phyloP scores from a whole-genome alignment of 495 filamentous ascomycete genomes.

The Chaetomium fimeti region DNA sequence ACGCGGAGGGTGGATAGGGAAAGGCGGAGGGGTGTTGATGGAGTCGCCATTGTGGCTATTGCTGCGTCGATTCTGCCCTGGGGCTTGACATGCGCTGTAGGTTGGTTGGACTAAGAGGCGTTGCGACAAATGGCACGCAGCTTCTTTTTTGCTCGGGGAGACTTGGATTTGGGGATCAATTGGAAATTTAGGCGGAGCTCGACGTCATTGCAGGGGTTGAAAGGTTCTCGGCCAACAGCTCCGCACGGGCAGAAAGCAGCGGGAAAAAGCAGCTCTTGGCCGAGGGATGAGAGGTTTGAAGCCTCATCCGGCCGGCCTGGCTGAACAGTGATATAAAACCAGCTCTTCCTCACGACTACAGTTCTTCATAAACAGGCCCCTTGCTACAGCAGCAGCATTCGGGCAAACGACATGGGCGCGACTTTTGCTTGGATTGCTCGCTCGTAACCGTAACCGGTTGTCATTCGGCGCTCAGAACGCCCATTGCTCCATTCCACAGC shows the following conservation, averaged over 20 bases:
- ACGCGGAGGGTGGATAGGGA: slow-evolving; percentile 6
- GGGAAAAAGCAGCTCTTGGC: neutral
- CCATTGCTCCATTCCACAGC: slow-evolving; percentile 16
- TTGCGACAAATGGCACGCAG: neutral
- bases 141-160: neutral
- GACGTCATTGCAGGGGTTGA: slow-evolving; percentile 31
- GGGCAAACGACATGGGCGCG: slow-evolving; percentile 9
- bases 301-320: no score
- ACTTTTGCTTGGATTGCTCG: slow-evolving; percentile 25
- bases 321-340: neutral
- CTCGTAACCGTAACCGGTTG: slow-evolving; percentile 18
- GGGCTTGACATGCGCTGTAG: neutral
- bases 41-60: slow-evolving; percentile 17
- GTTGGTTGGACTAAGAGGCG: neutral
- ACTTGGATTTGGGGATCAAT: neutral
- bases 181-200: slow-evolving; percentile 18
- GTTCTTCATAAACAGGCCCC: neutral
- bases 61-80: neutral
- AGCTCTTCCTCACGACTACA: neutral
- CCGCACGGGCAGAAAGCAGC: neutral
- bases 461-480: slow-evolving; percentile 23
- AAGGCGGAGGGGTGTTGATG: slow-evolving; percentile 13
- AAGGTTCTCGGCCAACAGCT: neutral
- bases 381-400: neutral
- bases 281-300: neutral